Evolutionary conservation across 306 rosid genomes (phyloP), one percentile per base, ranked within the genome.

Genomic region (Gastrolobium bilobum): DNA sequence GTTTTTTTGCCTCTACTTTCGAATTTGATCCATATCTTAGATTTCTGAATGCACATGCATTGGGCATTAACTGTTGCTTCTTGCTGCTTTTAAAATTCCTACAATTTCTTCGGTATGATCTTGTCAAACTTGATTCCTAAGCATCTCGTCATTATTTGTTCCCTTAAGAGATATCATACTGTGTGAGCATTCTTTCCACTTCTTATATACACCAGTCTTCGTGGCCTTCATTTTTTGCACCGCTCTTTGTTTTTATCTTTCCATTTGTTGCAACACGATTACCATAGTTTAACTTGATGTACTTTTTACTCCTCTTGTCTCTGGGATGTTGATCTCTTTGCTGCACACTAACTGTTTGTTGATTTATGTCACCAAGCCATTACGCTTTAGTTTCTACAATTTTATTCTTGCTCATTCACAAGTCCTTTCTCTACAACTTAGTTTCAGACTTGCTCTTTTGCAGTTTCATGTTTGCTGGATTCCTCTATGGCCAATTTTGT

Each of bases 231-330:
- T 91, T 87, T 20, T 90, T 94, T 42, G 97, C 88, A 68, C 99
- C 97, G 76, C 97, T 85, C 87, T 94, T 97, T 69, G 97, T 92
- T 89, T 88, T 94, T 76, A 94, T 76, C 97, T 94, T 94, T 84
- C 99, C 99, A 79, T 88, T 94, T 64, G 99, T 97, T 64, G 92
- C 88, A 82, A 94, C 92, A 6, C 92, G 97, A 4, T 94, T 97
- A 2, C 95, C 93, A 61, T 84, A 87, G 79, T 91, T 94, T 81
- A 94, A 82, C 85, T 94, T 94, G 86, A 94, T 83, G 83, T 86
- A 92, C 84, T 94, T 94, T 80, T 94, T 94, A 86, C 97, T 60
- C 76, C 91, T 89, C 99, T 94, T 20, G 26, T 20, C 1, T 20
- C 26, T 20, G 26, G 26, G 26, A 20, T 20, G 26, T 20, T 20